Conservation (phyloP, 2,329 filamentous ascomycete species). For the Arthrocladium fulminans region DNA sequence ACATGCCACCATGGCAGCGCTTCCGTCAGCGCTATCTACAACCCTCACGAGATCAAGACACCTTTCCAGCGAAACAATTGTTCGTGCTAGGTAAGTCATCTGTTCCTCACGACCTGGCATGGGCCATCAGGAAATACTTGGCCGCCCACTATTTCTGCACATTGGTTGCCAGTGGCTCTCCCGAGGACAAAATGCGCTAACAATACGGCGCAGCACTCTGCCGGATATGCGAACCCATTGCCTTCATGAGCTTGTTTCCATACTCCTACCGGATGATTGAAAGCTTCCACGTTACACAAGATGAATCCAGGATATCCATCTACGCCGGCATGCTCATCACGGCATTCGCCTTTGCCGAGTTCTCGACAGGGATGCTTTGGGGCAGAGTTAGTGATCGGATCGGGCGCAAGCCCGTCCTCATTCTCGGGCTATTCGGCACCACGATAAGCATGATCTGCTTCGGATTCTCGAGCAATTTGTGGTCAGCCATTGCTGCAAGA, state of each 20-base stretch:
- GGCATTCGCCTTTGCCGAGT: slow-evolving; percentile 91
- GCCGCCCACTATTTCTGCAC: too few species aligned
- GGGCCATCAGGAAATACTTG: neutral
- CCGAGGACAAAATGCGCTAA: slow-evolving; percentile 12
- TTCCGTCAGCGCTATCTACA: neutral
- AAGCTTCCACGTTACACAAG: slow-evolving; percentile 75
- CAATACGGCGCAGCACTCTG: slow-evolving; percentile 58
- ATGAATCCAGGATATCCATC: slow-evolving; percentile 71
- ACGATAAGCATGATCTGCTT: slow-evolving; percentile 88
- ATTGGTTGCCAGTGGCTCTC: neutral
- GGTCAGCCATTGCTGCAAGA: slow-evolving; percentile 74
- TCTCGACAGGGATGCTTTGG: slow-evolving; percentile 87
- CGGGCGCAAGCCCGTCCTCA: slow-evolving; percentile 83
- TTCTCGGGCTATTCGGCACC: slow-evolving; percentile 83
- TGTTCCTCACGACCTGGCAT: slow-evolving; percentile 7
- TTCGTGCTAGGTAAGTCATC: slow-evolving; percentile 37
- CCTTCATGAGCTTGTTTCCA: slow-evolving; percentile 98
- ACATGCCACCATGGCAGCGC: slow-evolving; percentile 2
- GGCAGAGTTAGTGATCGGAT: slow-evolving; percentile 83
- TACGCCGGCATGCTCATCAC: slow-evolving; percentile 96
- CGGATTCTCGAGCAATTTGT: slow-evolving; percentile 75
- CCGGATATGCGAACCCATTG: slow-evolving; percentile 95
- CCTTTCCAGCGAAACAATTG: slow-evolving; percentile 52
- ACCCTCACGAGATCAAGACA: slow-evolving; percentile 27
- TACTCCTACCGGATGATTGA: slow-evolving; percentile 98